phyloP scores from a whole-genome alignment of 192 early-diverging fungal species.

The Funneliformis mosseae region DNA sequence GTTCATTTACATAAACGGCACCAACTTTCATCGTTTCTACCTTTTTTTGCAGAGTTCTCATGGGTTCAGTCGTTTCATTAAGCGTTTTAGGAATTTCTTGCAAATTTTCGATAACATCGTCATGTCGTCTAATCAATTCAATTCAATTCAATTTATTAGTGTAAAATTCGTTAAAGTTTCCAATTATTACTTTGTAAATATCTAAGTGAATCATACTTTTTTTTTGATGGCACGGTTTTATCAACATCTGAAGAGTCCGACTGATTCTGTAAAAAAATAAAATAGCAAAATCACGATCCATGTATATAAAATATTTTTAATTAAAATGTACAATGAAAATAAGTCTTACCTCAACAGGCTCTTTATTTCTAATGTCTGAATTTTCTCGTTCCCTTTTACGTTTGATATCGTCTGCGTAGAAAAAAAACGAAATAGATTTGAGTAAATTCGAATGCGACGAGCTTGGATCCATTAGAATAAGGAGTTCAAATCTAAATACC shows the following conservation, averaged over 20 bases:
- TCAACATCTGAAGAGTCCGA: not conserved
- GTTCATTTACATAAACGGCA: not conserved
- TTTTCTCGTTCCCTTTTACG: not conserved
- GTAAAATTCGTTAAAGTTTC: not conserved
- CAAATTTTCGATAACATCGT: not conserved
- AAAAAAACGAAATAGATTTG: not conserved
- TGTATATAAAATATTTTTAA: not conserved
- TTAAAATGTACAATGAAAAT: not conserved
- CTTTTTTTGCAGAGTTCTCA: conserved; percentile 1
- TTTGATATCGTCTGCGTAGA: not conserved
- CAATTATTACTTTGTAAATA: not conserved
- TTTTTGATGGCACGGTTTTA: conserved; percentile 5
- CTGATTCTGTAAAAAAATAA: not conserved
- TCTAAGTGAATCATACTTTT: not conserved
- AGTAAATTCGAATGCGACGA: not conserved
- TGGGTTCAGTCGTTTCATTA: not conserved
- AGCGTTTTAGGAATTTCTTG: not conserved
- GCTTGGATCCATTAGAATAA: not conserved
- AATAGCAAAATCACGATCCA: not conserved
- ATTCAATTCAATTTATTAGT: not conserved
- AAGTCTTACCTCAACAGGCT: not conserved
- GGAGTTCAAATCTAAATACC: not conserved
- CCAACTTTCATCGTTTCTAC: conserved; percentile 13
- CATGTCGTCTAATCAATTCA: not conserved
- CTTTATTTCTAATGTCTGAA: not conserved